These are phyloP conservation scores for Hansfordia pulvinata DNA, from an alignment of 2,329 filamentous ascomycete species.

Conservation along the genomic window DNA sequence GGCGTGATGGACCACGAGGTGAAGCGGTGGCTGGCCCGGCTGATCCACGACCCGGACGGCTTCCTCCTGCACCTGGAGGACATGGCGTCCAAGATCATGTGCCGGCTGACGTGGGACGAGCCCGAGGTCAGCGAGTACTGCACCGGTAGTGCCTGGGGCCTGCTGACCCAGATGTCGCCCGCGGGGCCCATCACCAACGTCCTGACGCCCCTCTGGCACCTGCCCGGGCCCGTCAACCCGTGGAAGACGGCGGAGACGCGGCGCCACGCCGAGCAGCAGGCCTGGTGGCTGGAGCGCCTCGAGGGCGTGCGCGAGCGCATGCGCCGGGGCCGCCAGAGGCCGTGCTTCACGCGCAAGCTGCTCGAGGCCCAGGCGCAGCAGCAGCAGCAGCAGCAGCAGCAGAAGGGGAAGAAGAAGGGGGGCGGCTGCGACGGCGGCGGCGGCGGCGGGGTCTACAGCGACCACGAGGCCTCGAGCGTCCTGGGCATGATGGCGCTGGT, in stretches of 20 bases:
- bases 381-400: slow-evolving; percentile 27
- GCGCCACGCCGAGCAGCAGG: slow-evolving; percentile 37
- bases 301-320: slow-evolving; percentile 22
- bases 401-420: slow-evolving; percentile 17
- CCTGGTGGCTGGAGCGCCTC: slow-evolving; percentile 36
- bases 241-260: slow-evolving; percentile 39
- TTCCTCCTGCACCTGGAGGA: slow-evolving; percentile 37
- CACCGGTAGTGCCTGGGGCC: slow-evolving; percentile 38
- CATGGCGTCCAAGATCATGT: slow-evolving; percentile 44
- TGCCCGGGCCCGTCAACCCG: slow-evolving; percentile 33
- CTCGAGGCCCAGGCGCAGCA: no score
- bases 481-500: slow-evolving; percentile 23
- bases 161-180: slow-evolving; percentile 42
- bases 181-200: slow-evolving; percentile 44
- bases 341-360: slow-evolving; percentile 26
- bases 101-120: slow-evolving; percentile 38
- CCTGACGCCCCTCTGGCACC: slow-evolving; percentile 37
- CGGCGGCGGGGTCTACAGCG: slow-evolving; percentile 16
- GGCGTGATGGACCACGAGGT: slow-evolving; percentile 34
- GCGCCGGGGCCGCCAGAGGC: slow-evolving; percentile 21
- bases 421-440: no score
- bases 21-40: slow-evolving; percentile 35
- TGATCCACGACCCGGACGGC: slow-evolving; percentile 33
- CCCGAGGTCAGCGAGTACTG: slow-evolving; percentile 30
- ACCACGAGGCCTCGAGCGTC: slow-evolving; percentile 17